Evolutionary conservation across 2,329 filamentous ascomycete genomes (phyloP).

Genomic region (Trichoderma breve): DNA sequence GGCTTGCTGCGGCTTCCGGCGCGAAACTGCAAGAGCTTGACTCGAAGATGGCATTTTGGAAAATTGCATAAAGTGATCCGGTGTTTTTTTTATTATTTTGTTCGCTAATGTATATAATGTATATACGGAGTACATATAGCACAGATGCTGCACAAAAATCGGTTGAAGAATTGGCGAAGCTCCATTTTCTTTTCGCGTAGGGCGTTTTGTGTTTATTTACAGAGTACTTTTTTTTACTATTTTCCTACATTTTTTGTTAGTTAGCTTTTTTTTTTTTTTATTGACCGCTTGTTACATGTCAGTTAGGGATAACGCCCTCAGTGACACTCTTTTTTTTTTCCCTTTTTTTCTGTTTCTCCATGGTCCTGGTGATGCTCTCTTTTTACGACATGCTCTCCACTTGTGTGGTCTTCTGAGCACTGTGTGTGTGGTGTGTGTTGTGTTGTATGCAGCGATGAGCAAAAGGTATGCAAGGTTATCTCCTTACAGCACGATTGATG

Average conservation of each 20-base stretch:
- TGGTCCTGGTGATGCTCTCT: not conserved
- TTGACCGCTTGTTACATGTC: slow-evolving; percentile 15
- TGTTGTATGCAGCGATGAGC: not conserved
- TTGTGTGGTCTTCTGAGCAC: slow-evolving; percentile 7
- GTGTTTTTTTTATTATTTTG: no score
- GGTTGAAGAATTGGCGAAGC: not conserved
- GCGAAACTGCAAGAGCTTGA: not conserved
- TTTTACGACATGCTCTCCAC: not conserved
- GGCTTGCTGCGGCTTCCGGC: not conserved
- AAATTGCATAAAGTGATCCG: not conserved
- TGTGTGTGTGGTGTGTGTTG: not conserved
- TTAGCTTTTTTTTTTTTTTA: not conserved
- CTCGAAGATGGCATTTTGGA: not conserved
- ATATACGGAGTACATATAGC: not conserved
- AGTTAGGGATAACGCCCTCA: not conserved
- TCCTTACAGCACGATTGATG: not conserved
- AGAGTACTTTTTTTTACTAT: not conserved
- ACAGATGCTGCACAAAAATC: not conserved
- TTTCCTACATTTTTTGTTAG: not conserved
- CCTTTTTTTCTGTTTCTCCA: not conserved
- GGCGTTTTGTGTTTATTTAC: not conserved
- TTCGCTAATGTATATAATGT: no score
- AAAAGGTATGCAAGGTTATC: not conserved
- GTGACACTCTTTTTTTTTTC: not conserved
- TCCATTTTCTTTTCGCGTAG: not conserved